Base-by-base conservation (phyloP, 139 green algal genomes). In the Coelastrella sp. region DNA sequence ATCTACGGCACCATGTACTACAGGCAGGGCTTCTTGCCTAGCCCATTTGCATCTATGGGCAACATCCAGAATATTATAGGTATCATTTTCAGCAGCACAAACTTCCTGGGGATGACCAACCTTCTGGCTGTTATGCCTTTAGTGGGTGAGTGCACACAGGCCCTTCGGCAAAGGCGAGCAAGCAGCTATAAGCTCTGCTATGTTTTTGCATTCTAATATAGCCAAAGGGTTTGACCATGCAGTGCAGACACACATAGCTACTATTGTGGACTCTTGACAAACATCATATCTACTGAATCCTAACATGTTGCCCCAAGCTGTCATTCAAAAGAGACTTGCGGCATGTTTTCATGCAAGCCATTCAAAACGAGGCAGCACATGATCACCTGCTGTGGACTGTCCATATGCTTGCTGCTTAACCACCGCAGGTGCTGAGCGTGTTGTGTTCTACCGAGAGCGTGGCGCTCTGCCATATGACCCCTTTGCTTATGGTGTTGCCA, bases 401-500 rank as follows among this genome's bases (percentile, higher is more conserved):
- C 1, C 32, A 47, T 47, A 47, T 1, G 32, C 32, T 47, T 47
- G 47, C 7, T 65, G 47, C 47, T 7, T 57, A n/a, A 16, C 64
- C 16, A 14, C 64, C 19, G 57, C 61, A 86, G 80, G 80, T 32
- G 66, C 86, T 80, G 57, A 89, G 78, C 79, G 58, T 65, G 66
- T 76, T 19, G 88, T 92, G 56, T 91, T 85, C 65, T 91, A 83
- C 60, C 77, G 90, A 13, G 90, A 93, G 81, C 66, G 78, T 16
- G 90, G 77, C 11, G 86, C 86, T 5, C 56, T 77, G n/a, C 87
- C 82, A 10, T 93, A 93, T 22, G 77, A 80, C 73, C 79, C 90
- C 7, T 91, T 87, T n/a, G 88, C 93, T 22, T 95, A 94, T 68
- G 92, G 93, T 47, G 19, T 93, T 3, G 92, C 92, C 65, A 89